Evolutionary conservation across 2,329 filamentous ascomycete species (phyloP).

Genomic region (Clonostachys byssicola): DNA sequence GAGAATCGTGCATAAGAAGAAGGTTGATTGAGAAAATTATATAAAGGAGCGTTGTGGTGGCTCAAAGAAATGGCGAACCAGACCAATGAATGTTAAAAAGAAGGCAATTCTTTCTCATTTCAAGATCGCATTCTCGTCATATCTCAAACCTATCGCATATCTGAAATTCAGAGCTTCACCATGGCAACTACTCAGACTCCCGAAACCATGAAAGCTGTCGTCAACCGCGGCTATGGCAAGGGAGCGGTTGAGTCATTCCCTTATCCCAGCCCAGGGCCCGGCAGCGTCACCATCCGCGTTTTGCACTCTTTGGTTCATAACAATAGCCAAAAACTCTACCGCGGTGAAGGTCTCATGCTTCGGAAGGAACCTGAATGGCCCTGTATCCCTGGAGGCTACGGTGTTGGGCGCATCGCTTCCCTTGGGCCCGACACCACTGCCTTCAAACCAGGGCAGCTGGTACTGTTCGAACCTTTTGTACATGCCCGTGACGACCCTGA

Average conservation of each 20-base stretch:
- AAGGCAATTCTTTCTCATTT: not conserved
- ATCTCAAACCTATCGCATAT: not conserved
- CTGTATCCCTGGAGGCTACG: conserved; percentile 1
- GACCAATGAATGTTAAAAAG: too few relatives aligned
- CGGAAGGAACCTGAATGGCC: not conserved
- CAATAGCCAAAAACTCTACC: not conserved
- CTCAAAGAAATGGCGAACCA: not conserved
- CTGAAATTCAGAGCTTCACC: not conserved
- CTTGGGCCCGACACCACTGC: conserved; percentile 21
- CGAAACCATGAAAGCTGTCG: not conserved
- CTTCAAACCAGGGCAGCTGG: conserved; percentile 23
- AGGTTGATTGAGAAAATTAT: not conserved
- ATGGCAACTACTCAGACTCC: not conserved
- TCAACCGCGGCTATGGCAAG: not conserved
- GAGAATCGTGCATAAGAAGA: not conserved
- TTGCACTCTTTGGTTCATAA: not conserved
- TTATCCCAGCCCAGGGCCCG: not conserved
- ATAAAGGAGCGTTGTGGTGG: not conserved
- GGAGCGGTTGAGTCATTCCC: not conserved
- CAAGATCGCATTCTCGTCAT: not conserved
- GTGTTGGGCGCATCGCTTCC: conserved; percentile 26
- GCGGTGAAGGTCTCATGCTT: not conserved
- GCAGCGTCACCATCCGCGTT: not conserved
- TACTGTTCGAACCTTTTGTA: conserved; percentile 21
- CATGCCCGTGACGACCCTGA: conserved; percentile 19